Conservation (phyloP, 2,329 filamentous ascomycete species). For the Magnaporthales sp. region DNA sequence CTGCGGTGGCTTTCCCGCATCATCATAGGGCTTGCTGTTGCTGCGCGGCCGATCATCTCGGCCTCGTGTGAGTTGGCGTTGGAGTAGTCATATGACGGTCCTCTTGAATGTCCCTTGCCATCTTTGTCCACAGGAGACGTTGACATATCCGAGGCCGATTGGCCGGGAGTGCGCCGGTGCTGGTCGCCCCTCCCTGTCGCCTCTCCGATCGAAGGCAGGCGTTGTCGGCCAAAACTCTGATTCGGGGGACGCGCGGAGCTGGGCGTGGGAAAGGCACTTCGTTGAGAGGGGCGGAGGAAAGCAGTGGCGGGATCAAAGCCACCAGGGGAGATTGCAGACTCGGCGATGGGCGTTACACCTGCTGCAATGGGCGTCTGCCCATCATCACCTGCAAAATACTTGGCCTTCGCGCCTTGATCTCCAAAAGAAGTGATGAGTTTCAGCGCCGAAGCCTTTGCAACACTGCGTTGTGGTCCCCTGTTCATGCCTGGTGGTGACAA, state of each 20-base stretch:
- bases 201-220: constrained; percentile 74
- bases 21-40: constrained; percentile 61
- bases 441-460: constrained; percentile 73
- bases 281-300: constrained; percentile 57
- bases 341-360: constrained; percentile 81
- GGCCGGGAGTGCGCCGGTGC: constrained; percentile 3
- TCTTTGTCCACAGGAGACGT: not conserved
- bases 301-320: constrained; percentile 59
- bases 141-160: too few relatives aligned
- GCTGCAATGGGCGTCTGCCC: constrained; percentile 69
- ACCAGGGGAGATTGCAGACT: constrained; percentile 66
- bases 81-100: not conserved
- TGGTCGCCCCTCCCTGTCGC: constrained; percentile 29
- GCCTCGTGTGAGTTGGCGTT: constrained; percentile 10
- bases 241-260: constrained; percentile 55
- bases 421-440: constrained; percentile 90
- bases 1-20: constrained; percentile 38
- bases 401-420: constrained; percentile 50
- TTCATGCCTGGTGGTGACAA: constrained; percentile 63
- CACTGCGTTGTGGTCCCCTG: constrained; percentile 49
- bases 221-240: constrained; percentile 51
- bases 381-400: constrained; percentile 52
- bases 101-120: not conserved
- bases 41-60: constrained; percentile 43
- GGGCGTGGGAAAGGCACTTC: constrained; percentile 61